phyloP scores from a whole-genome alignment of 2,329 filamentous ascomycete genomes.

The Aquanectria penicillioides region DNA sequence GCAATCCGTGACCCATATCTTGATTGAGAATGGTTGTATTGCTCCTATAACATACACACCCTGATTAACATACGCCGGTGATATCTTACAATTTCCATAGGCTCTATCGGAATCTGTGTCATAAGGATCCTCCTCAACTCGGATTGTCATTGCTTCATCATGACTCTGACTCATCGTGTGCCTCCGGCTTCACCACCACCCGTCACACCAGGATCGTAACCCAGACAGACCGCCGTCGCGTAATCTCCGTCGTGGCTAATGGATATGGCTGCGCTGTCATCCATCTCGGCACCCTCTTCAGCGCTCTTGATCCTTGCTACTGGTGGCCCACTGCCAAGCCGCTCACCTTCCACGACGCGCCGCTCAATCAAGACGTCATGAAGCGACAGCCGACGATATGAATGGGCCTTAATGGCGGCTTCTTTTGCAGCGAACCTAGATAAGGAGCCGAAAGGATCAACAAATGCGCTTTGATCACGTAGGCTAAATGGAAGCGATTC shows the following conservation, averaged over 20 bases:
- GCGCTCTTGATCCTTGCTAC: constrained; percentile 54
- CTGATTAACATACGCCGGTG: too few species aligned
- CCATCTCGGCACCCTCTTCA: constrained; percentile 37
- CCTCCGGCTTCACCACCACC: not conserved
- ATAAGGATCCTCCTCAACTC: too few species aligned
- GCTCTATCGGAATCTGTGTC: too few species aligned
- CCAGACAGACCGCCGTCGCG: constrained; percentile 76
- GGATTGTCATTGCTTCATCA: too few species aligned
- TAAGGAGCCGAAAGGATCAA: not conserved
- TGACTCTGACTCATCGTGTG: too few species aligned
- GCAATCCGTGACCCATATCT: too few species aligned
- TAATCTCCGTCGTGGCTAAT: constrained; percentile 92
- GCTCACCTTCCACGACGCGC: constrained; percentile 34
- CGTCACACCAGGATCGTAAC: constrained; percentile 41
- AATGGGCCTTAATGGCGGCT: constrained; percentile 77
- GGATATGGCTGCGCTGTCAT: constrained; percentile 73
- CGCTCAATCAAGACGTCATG: constrained; percentile 66
- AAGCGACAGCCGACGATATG: constrained; percentile 66
- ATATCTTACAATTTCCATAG: too few species aligned
- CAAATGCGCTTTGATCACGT: not conserved
- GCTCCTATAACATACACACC: too few species aligned
- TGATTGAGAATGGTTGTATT: too few species aligned
- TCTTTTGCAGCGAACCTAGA: constrained; percentile 77
- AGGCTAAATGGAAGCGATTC: not conserved
- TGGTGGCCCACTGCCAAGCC: constrained; percentile 53